Evolutionary conservation across 768 basidiomycete genomes (phyloP).

Genomic region (Rhizopogon rudus): DNA sequence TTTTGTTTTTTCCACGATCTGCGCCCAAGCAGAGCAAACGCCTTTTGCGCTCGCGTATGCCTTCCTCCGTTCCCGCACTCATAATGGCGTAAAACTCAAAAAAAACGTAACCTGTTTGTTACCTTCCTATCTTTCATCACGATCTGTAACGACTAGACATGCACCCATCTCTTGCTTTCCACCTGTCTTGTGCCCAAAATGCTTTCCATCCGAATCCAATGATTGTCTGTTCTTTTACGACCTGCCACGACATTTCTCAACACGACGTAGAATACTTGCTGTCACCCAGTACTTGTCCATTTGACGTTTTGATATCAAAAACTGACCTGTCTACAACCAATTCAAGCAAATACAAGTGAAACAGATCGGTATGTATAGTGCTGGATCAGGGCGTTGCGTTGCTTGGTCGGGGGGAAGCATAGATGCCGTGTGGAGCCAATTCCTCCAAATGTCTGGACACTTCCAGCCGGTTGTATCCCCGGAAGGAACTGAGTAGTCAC

Average conservation of each 20-base stretch:
- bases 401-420: neutral
- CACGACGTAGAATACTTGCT: slow-evolving; percentile 6
- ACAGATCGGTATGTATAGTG: neutral
- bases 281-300: slow-evolving; percentile 9
- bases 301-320: slow-evolving; percentile 1
- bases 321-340: neutral
- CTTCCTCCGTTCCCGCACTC: neutral
- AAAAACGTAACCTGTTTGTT: slow-evolving; percentile 1
- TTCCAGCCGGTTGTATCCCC: neutral
- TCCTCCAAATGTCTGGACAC: neutral
- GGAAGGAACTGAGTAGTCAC: neutral
- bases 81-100: slow-evolving; percentile 1
- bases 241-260: slow-evolving; percentile 24
- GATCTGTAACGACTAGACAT: slow-evolving; percentile 75
- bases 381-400: neutral
- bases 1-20: slow-evolving; percentile 11
- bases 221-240: slow-evolving; percentile 20
- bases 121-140: slow-evolving; percentile 14
- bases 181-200: slow-evolving; percentile 29
- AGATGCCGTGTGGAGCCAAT: neutral
- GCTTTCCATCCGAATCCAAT: slow-evolving; percentile 23
- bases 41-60: slow-evolving; percentile 20
- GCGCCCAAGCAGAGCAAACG: slow-evolving; percentile 16
- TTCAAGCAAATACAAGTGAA: neutral
- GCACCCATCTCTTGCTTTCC: slow-evolving; percentile 34